Evolutionary conservation across 2,329 filamentous ascomycete species (phyloP), one percentile per base, ranked within the genome.

Genomic region (Penicillium concentricum): DNA sequence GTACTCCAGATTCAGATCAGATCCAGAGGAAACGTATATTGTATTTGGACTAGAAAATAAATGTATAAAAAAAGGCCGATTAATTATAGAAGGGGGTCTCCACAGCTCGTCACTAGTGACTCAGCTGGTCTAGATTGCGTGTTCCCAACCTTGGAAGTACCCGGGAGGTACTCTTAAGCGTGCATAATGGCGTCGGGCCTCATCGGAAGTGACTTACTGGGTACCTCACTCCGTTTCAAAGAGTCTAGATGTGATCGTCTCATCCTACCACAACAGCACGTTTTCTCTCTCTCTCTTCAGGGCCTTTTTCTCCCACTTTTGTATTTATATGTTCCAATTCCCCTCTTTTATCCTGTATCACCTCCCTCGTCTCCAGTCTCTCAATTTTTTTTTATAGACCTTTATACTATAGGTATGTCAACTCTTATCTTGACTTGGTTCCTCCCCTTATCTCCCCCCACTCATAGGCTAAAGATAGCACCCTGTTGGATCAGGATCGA

Each of bases 381-480:
- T n/a, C n/a, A n/a, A n/a, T n/a, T n/a, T n/a, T n/a, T n/a, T n/a
- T n/a, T n/a, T 35, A 34, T 35, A 47, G 30, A 32, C 30, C n/a
- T 26, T 35, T 12, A 10, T 32, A 15, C 30, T 32, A 32, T 32
- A 32, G 13, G 38, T 44, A 51, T 30, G 35, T 38, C n/a, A 52
- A 52, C 53, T 2, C 65, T 69, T 69, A 68, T 55, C 53, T 43
- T 4, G 4, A 20, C 9, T 3, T 10, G 9, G 9, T 26, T 26
- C 16, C 15, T n/a, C 15, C 30, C 54, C 66, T 69, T 69, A 69
- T 69, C 67, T 69, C 57, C 50, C 61, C 62, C 63, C 63, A 65
- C 60, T 63, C 58, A 61, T 41, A 46, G 51, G 30, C 60, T 54
- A 47, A 51, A 61, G 62, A 69, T 66, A 69, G 61, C n/a, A 55